These are phyloP conservation scores for Cryptosporidium parvum DNA, from an alignment of 169 alveolate genomes.

Conservation along the genomic window DNA sequence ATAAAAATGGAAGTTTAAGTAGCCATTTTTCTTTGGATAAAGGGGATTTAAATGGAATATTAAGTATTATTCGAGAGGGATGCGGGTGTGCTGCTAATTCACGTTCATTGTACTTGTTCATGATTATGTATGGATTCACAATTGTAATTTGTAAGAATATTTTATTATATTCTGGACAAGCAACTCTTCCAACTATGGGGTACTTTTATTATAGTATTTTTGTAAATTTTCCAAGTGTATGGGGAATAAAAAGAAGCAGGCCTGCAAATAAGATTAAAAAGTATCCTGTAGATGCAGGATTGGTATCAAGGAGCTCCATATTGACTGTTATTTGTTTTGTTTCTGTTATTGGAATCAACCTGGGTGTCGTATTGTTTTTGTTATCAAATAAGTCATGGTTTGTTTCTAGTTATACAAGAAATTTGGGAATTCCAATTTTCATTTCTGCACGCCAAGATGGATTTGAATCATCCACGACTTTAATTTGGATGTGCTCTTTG, in stretches of 20 bases:
- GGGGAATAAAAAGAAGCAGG: constrained; percentile 32
- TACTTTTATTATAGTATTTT: constrained; percentile 51
- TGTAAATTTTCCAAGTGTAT: constrained; percentile 65
- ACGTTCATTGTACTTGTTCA: constrained; percentile 36
- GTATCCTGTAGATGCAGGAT: constrained; percentile 32
- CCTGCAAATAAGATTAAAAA: constrained; percentile 43
- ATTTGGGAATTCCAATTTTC: constrained; percentile 23
- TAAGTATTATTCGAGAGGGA: constrained; percentile 33
- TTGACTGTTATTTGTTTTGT: constrained; percentile 2
- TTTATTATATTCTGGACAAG: constrained; percentile 47
- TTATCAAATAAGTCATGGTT: constrained; percentile 58
- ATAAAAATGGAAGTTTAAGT: background rate
- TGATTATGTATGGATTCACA: constrained; percentile 63
- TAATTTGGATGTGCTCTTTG: constrained; percentile 56
- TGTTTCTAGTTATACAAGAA: constrained; percentile 41
- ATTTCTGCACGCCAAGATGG: constrained; percentile 58
- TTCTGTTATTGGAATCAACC: constrained; percentile 28
- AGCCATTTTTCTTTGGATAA: constrained; percentile 12
- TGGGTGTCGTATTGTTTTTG: background rate
- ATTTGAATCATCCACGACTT: constrained; percentile 50
- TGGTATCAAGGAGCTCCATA: constrained; percentile 19
- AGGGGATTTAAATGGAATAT: constrained; percentile 11
- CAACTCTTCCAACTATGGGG: constrained; percentile 66
- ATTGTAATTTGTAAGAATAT: constrained; percentile 46
- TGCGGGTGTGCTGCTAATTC: constrained; percentile 46